phyloP scores from a whole-genome alignment of 176 grass and related monocot genomes.

The Aegilops speltoides region DNA sequence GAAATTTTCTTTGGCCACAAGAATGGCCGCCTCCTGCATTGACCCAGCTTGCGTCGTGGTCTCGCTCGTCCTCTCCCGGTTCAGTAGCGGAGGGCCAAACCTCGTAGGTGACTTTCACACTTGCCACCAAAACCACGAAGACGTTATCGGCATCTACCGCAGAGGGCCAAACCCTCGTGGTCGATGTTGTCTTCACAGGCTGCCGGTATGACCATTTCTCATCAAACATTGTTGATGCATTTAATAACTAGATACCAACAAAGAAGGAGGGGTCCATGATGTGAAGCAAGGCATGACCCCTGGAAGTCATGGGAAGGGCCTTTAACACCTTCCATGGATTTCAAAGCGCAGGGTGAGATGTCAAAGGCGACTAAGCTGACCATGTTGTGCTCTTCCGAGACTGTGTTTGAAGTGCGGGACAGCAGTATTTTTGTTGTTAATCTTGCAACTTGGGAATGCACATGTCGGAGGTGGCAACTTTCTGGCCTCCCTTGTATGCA shows the following conservation, averaged over 20 bases:
- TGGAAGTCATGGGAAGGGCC: slow-evolving; percentile 63
- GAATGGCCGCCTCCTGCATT: too few species aligned
- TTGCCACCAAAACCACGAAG: too few species aligned
- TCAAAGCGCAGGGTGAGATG: slow-evolving; percentile 74
- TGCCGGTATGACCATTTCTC: slow-evolving; percentile 94
- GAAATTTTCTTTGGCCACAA: too few species aligned
- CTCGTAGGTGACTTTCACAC: too few species aligned
- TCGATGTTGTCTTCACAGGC: slow-evolving; percentile 88
- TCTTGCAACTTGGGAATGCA: slow-evolving; percentile 84
- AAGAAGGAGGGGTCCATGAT: slow-evolving; percentile 86
- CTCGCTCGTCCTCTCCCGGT: too few species aligned
- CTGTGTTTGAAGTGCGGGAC: slow-evolving; percentile 93
- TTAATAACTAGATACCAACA: slow-evolving; percentile 94
- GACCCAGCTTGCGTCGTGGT: too few species aligned
- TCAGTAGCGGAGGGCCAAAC: too few species aligned
- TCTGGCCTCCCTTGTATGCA: slow-evolving; percentile 88
- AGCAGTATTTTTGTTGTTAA: slow-evolving; percentile 85
- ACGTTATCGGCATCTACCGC: too few species aligned
- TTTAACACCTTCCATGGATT: slow-evolving; percentile 87
- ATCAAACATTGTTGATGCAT: slow-evolving; percentile 77
- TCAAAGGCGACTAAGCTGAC: slow-evolving; percentile 66
- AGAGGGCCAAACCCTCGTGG: too few species aligned
- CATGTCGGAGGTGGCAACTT: slow-evolving; percentile 89
- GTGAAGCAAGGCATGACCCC: slow-evolving; percentile 65
- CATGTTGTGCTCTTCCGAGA: slow-evolving; percentile 88